phyloP scores from a whole-genome alignment of 2,329 filamentous ascomycete species.

The Tothia fuscella region DNA sequence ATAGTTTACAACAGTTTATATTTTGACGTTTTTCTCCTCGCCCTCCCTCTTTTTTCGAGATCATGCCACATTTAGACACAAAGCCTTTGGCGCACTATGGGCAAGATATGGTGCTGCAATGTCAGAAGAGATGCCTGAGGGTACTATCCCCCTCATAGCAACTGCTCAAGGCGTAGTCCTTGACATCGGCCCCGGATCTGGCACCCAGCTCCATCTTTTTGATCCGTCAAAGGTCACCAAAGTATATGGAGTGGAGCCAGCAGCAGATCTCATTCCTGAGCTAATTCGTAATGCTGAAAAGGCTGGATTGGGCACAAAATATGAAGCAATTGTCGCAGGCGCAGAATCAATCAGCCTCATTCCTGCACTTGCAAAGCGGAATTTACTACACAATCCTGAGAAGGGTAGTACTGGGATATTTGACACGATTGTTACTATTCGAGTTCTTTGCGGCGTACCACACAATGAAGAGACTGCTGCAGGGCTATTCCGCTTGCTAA shows the following conservation, averaged over 20 bases:
- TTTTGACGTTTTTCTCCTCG: slow-evolving; percentile 1
- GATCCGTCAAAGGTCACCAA: slow-evolving; percentile 28
- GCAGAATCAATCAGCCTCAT: slow-evolving; percentile 36
- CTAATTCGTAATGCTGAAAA: slow-evolving; percentile 30
- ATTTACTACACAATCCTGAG: slow-evolving; percentile 22
- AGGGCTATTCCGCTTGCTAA: slow-evolving; percentile 38
- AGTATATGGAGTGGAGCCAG: slow-evolving; percentile 45
- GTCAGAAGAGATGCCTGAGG: slow-evolving; percentile 26
- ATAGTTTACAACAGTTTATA: not conserved
- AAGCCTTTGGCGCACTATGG: slow-evolving; percentile 11
- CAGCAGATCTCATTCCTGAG: slow-evolving; percentile 32
- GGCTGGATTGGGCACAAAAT: slow-evolving; percentile 33
- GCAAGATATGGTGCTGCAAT: slow-evolving; percentile 19
- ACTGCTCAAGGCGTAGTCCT: slow-evolving; percentile 23
- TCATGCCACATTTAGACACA: slow-evolving; percentile 7
- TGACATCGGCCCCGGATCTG: slow-evolving; percentile 38
- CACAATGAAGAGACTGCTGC: slow-evolving; percentile 32
- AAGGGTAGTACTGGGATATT: slow-evolving; percentile 30
- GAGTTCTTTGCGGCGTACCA: slow-evolving; percentile 44
- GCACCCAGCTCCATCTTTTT: slow-evolving; percentile 38
- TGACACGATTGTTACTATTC: slow-evolving; percentile 42
- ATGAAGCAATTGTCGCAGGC: slow-evolving; percentile 37
- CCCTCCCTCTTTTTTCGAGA: slow-evolving; percentile 7
- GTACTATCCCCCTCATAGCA: slow-evolving; percentile 18
- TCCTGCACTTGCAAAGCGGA: slow-evolving; percentile 31